These are phyloP conservation scores for Teunomyces stri DNA, from an alignment of 805 yeast genomes.

Conservation along the genomic window DNA sequence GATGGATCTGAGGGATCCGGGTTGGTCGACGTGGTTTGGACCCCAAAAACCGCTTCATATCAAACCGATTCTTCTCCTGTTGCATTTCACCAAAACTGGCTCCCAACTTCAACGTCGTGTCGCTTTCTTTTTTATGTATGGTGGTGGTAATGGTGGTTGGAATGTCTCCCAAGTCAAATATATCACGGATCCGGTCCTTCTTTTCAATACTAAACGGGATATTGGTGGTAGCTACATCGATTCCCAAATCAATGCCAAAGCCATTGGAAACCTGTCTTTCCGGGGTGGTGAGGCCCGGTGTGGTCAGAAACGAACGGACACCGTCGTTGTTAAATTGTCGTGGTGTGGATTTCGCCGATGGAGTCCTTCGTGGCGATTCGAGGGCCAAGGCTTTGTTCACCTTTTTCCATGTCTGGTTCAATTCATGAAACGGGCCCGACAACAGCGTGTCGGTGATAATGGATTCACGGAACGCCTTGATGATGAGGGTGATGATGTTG, in stretches of 20 bases:
- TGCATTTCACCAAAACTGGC: neutral
- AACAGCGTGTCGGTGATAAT: slow-evolving; percentile 30
- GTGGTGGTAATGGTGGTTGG: neutral
- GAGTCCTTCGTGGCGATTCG: neutral
- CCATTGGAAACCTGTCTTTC: slow-evolving; percentile 12
- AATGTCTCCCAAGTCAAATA: slow-evolving; percentile 8
- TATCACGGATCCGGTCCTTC: slow-evolving; percentile 27
- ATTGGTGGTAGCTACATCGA: slow-evolving; percentile 21
- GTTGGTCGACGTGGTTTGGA: slow-evolving; percentile 11
- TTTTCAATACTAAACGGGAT: slow-evolving; percentile 35
- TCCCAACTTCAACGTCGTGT: neutral
- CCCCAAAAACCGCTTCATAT: slow-evolving; percentile 2
- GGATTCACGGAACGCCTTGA: slow-evolving; percentile 35
- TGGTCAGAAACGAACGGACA: slow-evolving; percentile 17
- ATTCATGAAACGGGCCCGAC: slow-evolving; percentile 20
- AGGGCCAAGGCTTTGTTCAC: neutral
- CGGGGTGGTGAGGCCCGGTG: neutral
- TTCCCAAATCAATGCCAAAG: slow-evolving; percentile 30
- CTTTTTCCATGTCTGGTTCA: slow-evolving; percentile 8
- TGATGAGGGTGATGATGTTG: slow-evolving; percentile 33
- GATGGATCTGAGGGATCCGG: slow-evolving; percentile 24
- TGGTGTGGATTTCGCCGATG: slow-evolving; percentile 1
- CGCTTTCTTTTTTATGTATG: neutral
- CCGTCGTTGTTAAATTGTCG: slow-evolving; percentile 11
- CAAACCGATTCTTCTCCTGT: neutral